Base-by-base conservation (phyloP, 345 rosid genomes). In the Dipteronia sinensis region DNA sequence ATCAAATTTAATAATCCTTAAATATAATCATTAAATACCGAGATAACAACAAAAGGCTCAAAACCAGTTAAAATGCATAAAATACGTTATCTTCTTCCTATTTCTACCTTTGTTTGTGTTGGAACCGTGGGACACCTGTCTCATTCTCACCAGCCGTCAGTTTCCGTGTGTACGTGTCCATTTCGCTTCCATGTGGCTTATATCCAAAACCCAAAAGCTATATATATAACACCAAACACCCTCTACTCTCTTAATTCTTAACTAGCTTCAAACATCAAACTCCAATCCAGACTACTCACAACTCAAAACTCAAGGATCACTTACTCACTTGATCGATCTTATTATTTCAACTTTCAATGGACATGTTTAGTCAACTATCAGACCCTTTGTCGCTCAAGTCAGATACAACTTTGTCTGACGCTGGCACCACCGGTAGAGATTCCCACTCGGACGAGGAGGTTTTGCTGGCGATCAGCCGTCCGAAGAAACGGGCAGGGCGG, bases 401-500 rank as follows among this genome's bases (percentile, higher is more conserved):
- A 38, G 75, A 76, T 6, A 46, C n/a, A n/a, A n/a, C 76, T 0
- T 34, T 71, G 9, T 77, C 87, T 2, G 82, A 85, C 47, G 70
- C 47, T 40, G 74, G 82, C 67, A 53, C 19, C 0, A 0, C 40
- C 10, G 1, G 46, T n/a, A 42, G 25, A 64, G 25, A 42, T 27
- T 44, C 75, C 67, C 76, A 76, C 65, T 80, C 80, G 11, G 89
- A 85, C 25, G 89, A 82, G 72, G 83, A 85, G 20, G 1, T 80
- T 40, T 59, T 58, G 20, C 78, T 91, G 6, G 95, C 95, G 6
- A 83, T 86, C 53, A 86, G 83, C 86, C 81, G 74, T 74, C 95
- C 95, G 0, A 91, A 91, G 89, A 91, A 82, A 80, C 85, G 91
- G 12, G 91, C 95, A 0, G 95, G 93, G 29, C n/a, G 97, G 49